Conservation (phyloP, 768 basidiomycete species). For the Clitopilus hobsonii region DNA sequence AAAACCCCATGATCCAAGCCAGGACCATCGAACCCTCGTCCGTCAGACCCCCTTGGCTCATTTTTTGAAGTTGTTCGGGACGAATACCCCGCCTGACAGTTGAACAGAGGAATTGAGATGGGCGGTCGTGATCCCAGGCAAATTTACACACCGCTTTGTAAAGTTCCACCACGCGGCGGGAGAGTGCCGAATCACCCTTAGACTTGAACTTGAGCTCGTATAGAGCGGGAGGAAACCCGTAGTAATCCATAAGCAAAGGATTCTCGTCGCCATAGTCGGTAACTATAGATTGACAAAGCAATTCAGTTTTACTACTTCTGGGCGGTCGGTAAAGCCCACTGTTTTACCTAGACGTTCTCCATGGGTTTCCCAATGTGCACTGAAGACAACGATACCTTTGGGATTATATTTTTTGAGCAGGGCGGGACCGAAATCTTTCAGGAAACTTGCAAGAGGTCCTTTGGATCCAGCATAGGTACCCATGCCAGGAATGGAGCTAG, state of each 20-base stretch:
- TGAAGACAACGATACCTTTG: conserved; percentile 77
- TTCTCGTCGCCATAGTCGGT: conserved; percentile 77
- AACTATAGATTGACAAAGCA: conserved; percentile 32
- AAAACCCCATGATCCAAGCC: conserved; percentile 81
- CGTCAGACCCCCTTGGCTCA: conserved; percentile 62
- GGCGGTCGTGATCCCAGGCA: neutral
- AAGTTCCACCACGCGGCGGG: conserved; percentile 55
- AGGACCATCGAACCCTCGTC: conserved; percentile 57
- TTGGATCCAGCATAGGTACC: conserved; percentile 36
- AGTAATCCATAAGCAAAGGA: conserved; percentile 73
- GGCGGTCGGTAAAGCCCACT: neutral
- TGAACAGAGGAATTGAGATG: neutral
- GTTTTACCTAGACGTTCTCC: conserved; percentile 51
- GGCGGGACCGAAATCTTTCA: conserved; percentile 60
- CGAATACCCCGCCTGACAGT: conserved; percentile 38
- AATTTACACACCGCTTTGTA: conserved; percentile 41
- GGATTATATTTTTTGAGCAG: conserved; percentile 69
- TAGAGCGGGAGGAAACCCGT: conserved; percentile 53
- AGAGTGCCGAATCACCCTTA: conserved; percentile 51
- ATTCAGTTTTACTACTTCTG: neutral
- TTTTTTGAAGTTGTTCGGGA: conserved; percentile 43
- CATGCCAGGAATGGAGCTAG: conserved; percentile 13
- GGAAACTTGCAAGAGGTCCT: conserved; percentile 53
- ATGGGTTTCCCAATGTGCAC: conserved; percentile 76
- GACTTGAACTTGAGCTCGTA: conserved; percentile 69